Conservation (phyloP, 805 yeast genomes). For the Candida pini region DNA sequence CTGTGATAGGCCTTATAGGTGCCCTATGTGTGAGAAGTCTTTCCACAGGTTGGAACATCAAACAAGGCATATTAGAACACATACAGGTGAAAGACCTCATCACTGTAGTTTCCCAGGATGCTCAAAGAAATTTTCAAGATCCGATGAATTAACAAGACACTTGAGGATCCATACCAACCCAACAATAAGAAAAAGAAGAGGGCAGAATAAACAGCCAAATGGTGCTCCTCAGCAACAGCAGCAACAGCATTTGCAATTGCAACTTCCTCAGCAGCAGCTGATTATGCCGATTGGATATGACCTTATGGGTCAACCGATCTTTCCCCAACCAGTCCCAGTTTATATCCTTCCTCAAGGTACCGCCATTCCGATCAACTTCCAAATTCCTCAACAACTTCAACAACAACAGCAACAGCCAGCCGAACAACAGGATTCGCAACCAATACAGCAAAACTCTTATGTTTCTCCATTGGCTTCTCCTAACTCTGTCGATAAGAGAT, state of each 20-base stretch:
- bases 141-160: conserved; percentile 73
- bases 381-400: conserved; percentile 4
- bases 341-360: conserved; percentile 23
- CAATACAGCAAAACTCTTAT: conserved; percentile 1
- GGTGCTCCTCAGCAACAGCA: conserved; percentile 3
- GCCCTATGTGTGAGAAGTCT: conserved; percentile 70
- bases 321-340: conserved; percentile 27
- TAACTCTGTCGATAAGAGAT: conserved; percentile 10
- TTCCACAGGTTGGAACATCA: conserved; percentile 75
- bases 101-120: conserved; percentile 71
- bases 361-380: conserved; percentile 13
- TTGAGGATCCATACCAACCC: conserved; percentile 69
- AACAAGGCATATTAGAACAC: conserved; percentile 73
- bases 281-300: conserved; percentile 28
- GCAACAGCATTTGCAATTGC: conserved; percentile 7
- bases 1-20: conserved; percentile 61
- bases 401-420: conserved; percentile 10
- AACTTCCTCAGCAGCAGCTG: conserved; percentile 13
- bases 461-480: conserved; percentile 7
- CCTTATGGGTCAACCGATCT: conserved; percentile 26
- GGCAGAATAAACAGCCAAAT: conserved; percentile 18
- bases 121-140: conserved; percentile 58
- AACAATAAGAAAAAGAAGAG: conserved; percentile 50
- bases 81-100: conserved; percentile 80
- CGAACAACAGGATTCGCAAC: conserved; percentile 8